Evolutionary conservation across 306 rosid genomes (phyloP).

Genomic region (Fagus sylvatica): DNA sequence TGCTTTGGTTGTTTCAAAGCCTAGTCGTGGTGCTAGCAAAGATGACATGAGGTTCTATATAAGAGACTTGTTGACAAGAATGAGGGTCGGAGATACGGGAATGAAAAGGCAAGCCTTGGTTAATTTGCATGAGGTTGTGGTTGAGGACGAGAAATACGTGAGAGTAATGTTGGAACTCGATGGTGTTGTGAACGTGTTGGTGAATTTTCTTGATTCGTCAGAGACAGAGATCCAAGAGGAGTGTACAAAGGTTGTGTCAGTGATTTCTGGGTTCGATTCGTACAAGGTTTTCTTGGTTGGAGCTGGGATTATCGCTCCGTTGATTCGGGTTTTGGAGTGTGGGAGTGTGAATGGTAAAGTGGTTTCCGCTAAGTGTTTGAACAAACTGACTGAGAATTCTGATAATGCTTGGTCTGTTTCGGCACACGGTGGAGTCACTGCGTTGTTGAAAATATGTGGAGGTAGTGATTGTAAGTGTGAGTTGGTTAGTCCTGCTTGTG

Average conservation of each 20-base stretch:
- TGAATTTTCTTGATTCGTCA: constrained; percentile 52
- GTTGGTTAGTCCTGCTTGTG: constrained; percentile 67
- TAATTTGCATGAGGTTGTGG: constrained; percentile 45
- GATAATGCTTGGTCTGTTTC: constrained; percentile 91
- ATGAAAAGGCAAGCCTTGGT: constrained; percentile 69
- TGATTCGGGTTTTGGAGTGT: constrained; percentile 72
- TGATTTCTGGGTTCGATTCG: constrained; percentile 57
- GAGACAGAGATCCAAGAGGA: constrained; percentile 65
- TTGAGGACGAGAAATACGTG: constrained; percentile 73
- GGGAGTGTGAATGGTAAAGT: constrained; percentile 59
- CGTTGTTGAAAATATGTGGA: constrained; percentile 62
- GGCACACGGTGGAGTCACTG: constrained; percentile 85
- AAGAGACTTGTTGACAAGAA: constrained; percentile 67
- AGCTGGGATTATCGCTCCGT: constrained; percentile 61
- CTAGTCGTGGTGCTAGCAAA: constrained; percentile 63
- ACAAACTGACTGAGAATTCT: constrained; percentile 69
- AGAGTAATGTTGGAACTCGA: constrained; percentile 53
- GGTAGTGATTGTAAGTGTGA: constrained; percentile 42
- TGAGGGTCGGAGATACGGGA: constrained; percentile 69
- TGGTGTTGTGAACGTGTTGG: constrained; percentile 51
- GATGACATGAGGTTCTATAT: constrained; percentile 85
- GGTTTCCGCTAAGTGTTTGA: constrained; percentile 54
- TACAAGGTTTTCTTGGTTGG: constrained; percentile 47
- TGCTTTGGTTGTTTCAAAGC: constrained; percentile 73
- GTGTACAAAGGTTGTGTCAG: constrained; percentile 52